phyloP scores from a whole-genome alignment of 371 early-diverging fungal species.

The Lichtheimia hyalospora region DNA sequence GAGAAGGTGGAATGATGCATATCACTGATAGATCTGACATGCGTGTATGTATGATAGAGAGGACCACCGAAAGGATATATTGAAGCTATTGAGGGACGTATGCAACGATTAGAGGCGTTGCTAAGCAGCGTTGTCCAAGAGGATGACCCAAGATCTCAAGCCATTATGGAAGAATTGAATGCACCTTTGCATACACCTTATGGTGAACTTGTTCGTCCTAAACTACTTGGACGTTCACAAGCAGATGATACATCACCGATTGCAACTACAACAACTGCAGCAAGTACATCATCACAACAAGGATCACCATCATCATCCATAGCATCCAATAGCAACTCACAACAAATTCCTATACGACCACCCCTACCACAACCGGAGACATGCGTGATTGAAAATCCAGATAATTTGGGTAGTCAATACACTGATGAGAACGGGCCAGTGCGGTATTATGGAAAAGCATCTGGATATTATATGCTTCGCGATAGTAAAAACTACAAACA shows the following conservation, averaged over 20 bases:
- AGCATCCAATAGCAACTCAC: not conserved
- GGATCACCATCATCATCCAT: not conserved
- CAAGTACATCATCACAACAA: constrained; percentile 10
- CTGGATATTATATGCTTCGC: constrained; percentile 48
- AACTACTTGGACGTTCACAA: constrained; percentile 21
- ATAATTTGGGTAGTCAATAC: constrained; percentile 27
- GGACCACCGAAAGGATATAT: constrained; percentile 76
- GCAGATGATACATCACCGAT: not conserved
- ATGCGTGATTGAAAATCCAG: constrained; percentile 7
- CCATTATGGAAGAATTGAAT: constrained; percentile 58
- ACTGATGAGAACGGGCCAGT: constrained; percentile 49
- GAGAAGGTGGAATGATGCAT: not conserved
- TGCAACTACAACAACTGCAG: not conserved
- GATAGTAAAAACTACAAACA: constrained; percentile 38
- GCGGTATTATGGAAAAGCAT: constrained; percentile 48
- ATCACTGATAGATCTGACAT: not conserved
- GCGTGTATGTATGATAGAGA: constrained; percentile 35
- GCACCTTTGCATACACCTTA: constrained; percentile 46
- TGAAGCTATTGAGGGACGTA: constrained; percentile 68
- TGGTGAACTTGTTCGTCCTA: constrained; percentile 42
- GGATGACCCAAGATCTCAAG: constrained; percentile 58
- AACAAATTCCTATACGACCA: not conserved
- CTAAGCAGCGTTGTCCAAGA: constrained; percentile 58
- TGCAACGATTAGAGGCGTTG: constrained; percentile 65
- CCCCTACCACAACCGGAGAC: not conserved